phyloP scores from a whole-genome alignment of 495 filamentous ascomycete genomes.

The Penicillium macrosclerotiorum region DNA sequence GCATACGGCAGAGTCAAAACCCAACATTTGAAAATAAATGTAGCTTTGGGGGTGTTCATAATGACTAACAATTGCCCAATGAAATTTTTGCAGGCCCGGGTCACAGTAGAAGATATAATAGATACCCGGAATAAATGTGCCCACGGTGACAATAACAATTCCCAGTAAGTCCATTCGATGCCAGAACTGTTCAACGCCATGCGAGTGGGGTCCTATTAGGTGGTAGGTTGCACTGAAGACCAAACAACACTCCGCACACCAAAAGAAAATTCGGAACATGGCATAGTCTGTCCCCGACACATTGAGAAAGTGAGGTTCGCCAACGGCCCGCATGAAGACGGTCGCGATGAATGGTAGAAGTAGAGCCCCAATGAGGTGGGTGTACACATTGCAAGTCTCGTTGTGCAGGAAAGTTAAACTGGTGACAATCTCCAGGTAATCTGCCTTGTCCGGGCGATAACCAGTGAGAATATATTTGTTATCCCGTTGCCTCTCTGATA shows the following conservation, averaged over 20 bases:
- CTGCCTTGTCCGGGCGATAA: not conserved
- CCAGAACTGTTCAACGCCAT: not conserved
- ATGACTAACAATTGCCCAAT: not conserved
- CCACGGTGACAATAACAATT: not conserved
- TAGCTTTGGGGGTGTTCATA: no score
- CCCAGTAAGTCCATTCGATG: not conserved
- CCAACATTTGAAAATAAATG: no score
- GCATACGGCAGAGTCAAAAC: no score
- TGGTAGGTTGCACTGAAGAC: not conserved
- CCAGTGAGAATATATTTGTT: not conserved
- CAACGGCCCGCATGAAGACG: not conserved
- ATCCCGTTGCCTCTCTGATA: not conserved
- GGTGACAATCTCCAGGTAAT: not conserved
- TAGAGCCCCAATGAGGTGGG: not conserved
- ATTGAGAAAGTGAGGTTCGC: not conserved
- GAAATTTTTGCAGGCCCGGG: not conserved
- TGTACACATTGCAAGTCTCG: not conserved
- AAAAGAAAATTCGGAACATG: not conserved
- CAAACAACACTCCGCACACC: not conserved
- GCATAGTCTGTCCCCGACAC: not conserved
- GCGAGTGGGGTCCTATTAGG: not conserved
- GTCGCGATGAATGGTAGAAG: not conserved
- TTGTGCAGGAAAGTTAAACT: not conserved
- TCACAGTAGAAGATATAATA: not conserved
- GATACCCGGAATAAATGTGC: not conserved